Conservation (phyloP, 495 filamentous ascomycete species). For the Penicillium ucsense region DNA sequence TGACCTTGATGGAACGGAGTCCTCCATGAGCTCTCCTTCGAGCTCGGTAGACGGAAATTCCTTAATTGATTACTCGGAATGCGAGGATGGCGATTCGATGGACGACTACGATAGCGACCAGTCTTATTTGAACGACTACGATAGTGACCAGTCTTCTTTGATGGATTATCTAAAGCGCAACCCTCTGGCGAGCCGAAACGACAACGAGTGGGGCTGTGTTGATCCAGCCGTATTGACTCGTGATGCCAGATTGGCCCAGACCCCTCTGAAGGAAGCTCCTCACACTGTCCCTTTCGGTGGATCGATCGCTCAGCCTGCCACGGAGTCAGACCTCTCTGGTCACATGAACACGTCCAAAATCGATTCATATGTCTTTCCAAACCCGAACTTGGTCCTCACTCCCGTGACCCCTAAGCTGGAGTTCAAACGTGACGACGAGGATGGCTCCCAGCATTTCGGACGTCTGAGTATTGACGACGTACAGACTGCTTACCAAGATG, state of each 20-base stretch:
- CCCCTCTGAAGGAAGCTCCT: background rate
- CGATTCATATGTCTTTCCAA: background rate
- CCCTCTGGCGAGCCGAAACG: background rate
- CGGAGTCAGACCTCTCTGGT: too few relatives aligned
- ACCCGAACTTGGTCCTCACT: constrained; percentile 1
- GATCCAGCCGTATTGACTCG: constrained; percentile 1
- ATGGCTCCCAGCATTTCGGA: background rate
- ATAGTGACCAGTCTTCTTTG: too few relatives aligned
- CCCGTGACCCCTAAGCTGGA: constrained; percentile 2
- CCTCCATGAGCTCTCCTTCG: too few relatives aligned
- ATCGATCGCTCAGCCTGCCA: background rate
- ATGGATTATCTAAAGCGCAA: too few relatives aligned
- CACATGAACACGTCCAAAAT: background rate
- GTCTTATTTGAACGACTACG: too few relatives aligned
- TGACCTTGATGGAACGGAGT: too few relatives aligned
- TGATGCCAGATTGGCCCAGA: background rate
- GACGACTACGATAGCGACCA: too few relatives aligned
- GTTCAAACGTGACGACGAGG: background rate
- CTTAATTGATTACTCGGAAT: too few relatives aligned
- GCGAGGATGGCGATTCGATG: too few relatives aligned
- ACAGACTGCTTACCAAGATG: constrained; percentile 4
- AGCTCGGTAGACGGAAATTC: too few relatives aligned
- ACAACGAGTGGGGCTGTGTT: constrained; percentile 2
- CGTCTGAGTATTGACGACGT: background rate
- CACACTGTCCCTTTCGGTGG: background rate